Evolutionary conservation across 2,329 filamentous ascomycete species (phyloP).

Genomic region (Trichophyton verrucosum): DNA sequence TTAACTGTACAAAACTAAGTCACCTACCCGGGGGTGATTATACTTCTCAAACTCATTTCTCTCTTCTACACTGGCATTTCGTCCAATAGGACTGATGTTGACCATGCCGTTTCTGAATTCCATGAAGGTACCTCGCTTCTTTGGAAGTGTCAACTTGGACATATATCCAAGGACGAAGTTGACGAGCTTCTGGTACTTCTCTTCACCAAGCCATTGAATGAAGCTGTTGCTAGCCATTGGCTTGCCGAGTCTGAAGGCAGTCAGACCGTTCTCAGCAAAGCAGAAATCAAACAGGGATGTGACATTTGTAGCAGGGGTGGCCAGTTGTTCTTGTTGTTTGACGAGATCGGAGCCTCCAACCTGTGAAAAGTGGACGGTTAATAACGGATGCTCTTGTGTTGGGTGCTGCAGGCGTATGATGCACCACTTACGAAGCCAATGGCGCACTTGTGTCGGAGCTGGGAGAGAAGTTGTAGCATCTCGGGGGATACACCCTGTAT

Average conservation of each 20-base stretch:
- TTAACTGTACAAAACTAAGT: background rate
- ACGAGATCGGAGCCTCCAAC: slow-evolving; percentile 78
- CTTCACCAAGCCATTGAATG: slow-evolving; percentile 84
- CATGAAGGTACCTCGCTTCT: slow-evolving; percentile 55
- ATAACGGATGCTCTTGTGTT: background rate
- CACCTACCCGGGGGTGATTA: slow-evolving; percentile 10
- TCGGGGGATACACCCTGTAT: slow-evolving; percentile 57
- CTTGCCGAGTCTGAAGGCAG: slow-evolving; percentile 71
- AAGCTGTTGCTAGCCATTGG: slow-evolving; percentile 69
- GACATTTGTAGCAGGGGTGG: slow-evolving; percentile 54
- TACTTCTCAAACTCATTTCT: slow-evolving; percentile 63
- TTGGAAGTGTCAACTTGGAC: slow-evolving; percentile 47
- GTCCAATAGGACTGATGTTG: slow-evolving; percentile 52
- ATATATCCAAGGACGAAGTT: slow-evolving; percentile 50
- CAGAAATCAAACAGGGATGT: slow-evolving; percentile 89
- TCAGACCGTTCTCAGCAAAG: slow-evolving; percentile 94
- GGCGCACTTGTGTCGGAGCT: slow-evolving; percentile 73
- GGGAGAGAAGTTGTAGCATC: slow-evolving; percentile 67
- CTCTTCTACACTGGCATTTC: slow-evolving; percentile 73
- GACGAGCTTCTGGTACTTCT: slow-evolving; percentile 51
- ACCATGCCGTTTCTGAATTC: slow-evolving; percentile 57
- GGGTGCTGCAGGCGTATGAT: background rate
- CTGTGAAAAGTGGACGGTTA: slow-evolving; percentile 18
- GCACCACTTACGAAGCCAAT: slow-evolving; percentile 56
- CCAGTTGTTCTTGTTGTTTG: slow-evolving; percentile 96